Conservation (phyloP, 306 rosid genomes). For the Fagus sylvatica region DNA sequence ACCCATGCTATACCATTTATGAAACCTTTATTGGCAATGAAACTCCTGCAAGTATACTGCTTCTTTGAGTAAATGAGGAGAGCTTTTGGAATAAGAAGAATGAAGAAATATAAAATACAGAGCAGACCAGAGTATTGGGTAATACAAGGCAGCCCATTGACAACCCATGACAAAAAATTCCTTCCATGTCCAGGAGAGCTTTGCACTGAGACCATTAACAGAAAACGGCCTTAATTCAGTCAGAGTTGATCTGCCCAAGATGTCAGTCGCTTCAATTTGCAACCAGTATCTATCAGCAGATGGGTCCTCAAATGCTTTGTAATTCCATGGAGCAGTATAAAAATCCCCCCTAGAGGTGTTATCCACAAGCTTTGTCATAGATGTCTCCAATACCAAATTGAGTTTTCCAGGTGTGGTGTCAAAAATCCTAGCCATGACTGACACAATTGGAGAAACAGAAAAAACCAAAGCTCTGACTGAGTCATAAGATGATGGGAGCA, state of each 20-base stretch:
- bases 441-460: slow-evolving; percentile 60
- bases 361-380: slow-evolving; percentile 52
- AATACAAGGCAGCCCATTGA: slow-evolving; percentile 80
- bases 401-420: slow-evolving; percentile 60
- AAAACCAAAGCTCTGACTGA: slow-evolving; percentile 78
- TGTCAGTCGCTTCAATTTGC: slow-evolving; percentile 80
- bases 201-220: slow-evolving; percentile 58
- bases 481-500: slow-evolving; percentile 56
- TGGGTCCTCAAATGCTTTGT: slow-evolving; percentile 79
- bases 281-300: slow-evolving; percentile 82
- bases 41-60: slow-evolving; percentile 58
- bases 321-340: slow-evolving; percentile 81
- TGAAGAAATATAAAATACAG: slow-evolving; percentile 44
- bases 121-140: slow-evolving; percentile 69
- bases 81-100: slow-evolving; percentile 77
- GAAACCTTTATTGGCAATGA: slow-evolving; percentile 48
- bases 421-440: slow-evolving; percentile 69
- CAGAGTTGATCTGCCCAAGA: slow-evolving; percentile 56
- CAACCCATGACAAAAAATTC: slow-evolving; percentile 88
- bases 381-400: slow-evolving; percentile 55
- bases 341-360: slow-evolving; percentile 64
- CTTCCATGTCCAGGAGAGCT: slow-evolving; percentile 87
- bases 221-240: slow-evolving; percentile 90
- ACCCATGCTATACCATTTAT: slow-evolving; percentile 55
- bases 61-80: slow-evolving; percentile 56